Evolutionary conservation across 106 monocot genomes (phyloP), one percentile per base, ranked within the genome.

Genomic region (Acanthochlamys bracteata): DNA sequence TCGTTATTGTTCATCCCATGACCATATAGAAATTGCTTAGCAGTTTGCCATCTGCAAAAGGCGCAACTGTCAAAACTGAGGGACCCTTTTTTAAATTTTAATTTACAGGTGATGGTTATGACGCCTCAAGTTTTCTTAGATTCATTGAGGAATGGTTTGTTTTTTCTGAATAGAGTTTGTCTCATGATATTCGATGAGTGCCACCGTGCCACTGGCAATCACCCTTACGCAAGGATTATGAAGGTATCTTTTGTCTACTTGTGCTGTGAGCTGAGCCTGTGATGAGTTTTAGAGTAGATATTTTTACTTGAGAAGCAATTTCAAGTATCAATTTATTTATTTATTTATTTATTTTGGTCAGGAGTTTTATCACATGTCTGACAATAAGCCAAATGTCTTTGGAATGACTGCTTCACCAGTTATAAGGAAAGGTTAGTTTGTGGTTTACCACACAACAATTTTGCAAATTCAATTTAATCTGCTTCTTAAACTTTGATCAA

Each of bases 381-480:
- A 27, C n/a, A 45, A 62, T 8, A 90, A 72, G 61, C 84, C 87
- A 55, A 71, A 68, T 66, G 63, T 95, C 60, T 87, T 95, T 71
- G 95, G 95, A 53, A 87, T 95, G 86, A 95, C 90, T 25, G 90
- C 87, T 69, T 90, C 87, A 47, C 84, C 84, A 47, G 72, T 90
- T 56, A 67, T 75, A 59, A 82, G 78, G 68, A 95, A 95, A 95
- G 86, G 95, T 52, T 78, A 81, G 53, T 45, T 45, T 45, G 43
- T 45, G 13, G 7, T 45, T 45, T 45, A 45, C 43, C 13, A 9
- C 43, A 45, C 7, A 45, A 45, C n/a, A n/a, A n/a, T n/a, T n/a
- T n/a, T n/a, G n/a, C n/a, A n/a, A n/a, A n/a, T n/a, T n/a, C n/a
- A n/a, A n/a, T n/a, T n/a, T n/a, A n/a, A n/a, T n/a, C n/a, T n/a